Percentiles rank a stretch among this genome's conserved stretches.
These are phyloP conservation scores for Halteria grandinella DNA, from an alignment of 73 alveolate genomes.

Conservation along the genomic window DNA sequence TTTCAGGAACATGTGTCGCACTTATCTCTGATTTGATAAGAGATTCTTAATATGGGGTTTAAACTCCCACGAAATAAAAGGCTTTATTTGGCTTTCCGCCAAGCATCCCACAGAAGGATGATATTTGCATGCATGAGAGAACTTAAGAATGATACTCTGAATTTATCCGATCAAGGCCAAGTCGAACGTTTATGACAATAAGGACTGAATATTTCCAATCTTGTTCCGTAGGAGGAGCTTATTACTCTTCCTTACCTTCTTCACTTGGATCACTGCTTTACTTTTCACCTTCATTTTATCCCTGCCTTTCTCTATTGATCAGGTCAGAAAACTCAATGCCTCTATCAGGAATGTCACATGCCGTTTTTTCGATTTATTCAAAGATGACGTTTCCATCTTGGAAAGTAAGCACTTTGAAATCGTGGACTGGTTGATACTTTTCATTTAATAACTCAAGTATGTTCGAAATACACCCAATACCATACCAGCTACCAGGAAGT, in stretches of 20 bases:
- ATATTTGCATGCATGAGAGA: constrained; percentile 12
- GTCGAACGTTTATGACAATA: constrained; percentile 16
- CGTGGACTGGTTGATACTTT: constrained; percentile 1
- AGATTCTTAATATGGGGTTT: no score
- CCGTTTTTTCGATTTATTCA: neutral
- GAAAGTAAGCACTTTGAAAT: constrained; percentile 28
- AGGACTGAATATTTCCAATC: constrained; percentile 40
- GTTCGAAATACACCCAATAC: neutral
- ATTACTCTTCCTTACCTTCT: no score
- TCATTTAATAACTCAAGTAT: constrained; percentile 9
- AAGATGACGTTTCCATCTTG: constrained; percentile 21
- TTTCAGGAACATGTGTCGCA: no score
- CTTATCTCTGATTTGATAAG: neutral
- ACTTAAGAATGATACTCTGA: neutral
- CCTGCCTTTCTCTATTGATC: no score
- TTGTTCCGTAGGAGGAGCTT: neutral
- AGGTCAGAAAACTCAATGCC: no score
- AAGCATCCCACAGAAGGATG: constrained; percentile 18
- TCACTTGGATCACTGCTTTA: no score
- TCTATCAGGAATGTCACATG: neutral
- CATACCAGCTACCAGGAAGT: constrained; percentile 58
- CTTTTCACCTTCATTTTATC: no score
- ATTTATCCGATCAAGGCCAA: constrained; percentile 3
- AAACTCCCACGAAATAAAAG: constrained; percentile 18
- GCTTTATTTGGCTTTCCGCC: constrained; percentile 55